A percentile compares a stretch with the other conserved stretches of the same genome.
These are phyloP conservation scores for Thalassiosira exigua DNA, from an alignment of 352 stramenopile species.

Conservation along the genomic window DNA sequence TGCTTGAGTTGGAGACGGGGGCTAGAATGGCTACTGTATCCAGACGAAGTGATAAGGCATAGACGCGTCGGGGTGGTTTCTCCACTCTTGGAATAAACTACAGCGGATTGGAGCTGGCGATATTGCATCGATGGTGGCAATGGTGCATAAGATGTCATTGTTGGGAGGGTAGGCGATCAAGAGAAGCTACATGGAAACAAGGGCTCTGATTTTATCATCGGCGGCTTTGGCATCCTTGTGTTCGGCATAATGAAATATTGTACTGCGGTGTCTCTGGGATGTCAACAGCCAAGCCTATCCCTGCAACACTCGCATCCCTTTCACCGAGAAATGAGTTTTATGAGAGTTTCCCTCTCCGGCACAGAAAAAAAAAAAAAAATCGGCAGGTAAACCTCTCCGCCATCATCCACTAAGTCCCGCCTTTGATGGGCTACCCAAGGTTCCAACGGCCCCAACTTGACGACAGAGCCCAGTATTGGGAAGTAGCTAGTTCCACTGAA, in stretches of 20 bases:
- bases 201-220: slow-evolving; percentile 41
- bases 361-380: slow-evolving; percentile 65
- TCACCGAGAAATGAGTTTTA: too few relatives aligned
- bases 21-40: slow-evolving; percentile 59
- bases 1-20: slow-evolving; percentile 47
- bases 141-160: slow-evolving; percentile 30
- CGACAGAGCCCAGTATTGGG: slow-evolving; percentile 75
- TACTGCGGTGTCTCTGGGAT: too few relatives aligned
- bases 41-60: slow-evolving; percentile 43
- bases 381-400: slow-evolving; percentile 80
- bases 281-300: too few relatives aligned
- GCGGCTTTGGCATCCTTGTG: slow-evolving; percentile 30
- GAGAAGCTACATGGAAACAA: slow-evolving; percentile 29
- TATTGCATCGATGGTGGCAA: slow-evolving; percentile 44
- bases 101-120: slow-evolving; percentile 32
- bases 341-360: slow-evolving; percentile 70
- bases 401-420: slow-evolving; percentile 66
- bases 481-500: slow-evolving; percentile 80
- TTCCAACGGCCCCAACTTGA: slow-evolving; percentile 62
- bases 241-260: slow-evolving; percentile 16
- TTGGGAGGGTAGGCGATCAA: slow-evolving; percentile 30
- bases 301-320: too few relatives aligned
- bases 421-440: slow-evolving; percentile 79
- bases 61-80: slow-evolving; percentile 24
- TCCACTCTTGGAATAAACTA: slow-evolving; percentile 8